Evolutionary conservation across 2,329 filamentous ascomycete species (phyloP).

Genomic region (Teratosphaeria destructans): DNA sequence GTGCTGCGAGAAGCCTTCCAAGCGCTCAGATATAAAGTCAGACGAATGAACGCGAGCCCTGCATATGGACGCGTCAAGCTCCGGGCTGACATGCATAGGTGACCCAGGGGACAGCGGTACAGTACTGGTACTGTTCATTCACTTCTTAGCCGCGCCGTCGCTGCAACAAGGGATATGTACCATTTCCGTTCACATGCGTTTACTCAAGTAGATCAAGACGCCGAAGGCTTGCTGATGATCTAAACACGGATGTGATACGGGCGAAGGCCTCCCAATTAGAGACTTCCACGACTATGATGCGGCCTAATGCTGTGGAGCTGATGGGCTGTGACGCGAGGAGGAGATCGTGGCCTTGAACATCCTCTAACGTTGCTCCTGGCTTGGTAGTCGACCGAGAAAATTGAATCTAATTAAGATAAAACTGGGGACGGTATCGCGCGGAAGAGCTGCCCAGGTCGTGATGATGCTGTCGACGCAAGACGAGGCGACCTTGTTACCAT

Average conservation of each 20-base stretch:
- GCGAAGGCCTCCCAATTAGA: neutral
- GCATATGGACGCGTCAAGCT: constrained; percentile 1
- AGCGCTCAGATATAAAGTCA: neutral
- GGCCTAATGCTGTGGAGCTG: neutral
- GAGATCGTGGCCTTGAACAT: too few relatives aligned
- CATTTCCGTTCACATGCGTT: neutral
- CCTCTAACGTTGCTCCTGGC: neutral
- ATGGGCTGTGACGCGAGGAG: neutral
- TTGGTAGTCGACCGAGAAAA: too few relatives aligned
- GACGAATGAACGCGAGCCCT: neutral
- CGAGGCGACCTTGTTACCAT: neutral
- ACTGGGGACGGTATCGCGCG: too few relatives aligned
- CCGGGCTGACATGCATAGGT: neutral
- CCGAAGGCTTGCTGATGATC: neutral
- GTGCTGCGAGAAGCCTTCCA: neutral
- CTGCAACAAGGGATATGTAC: neutral
- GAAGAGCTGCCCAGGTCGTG: neutral
- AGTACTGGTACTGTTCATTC: neutral
- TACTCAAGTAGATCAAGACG: neutral
- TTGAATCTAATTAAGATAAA: too few relatives aligned
- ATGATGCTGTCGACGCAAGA: neutral
- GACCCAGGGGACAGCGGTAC: neutral
- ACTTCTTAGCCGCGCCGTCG: neutral
- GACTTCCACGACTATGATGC: neutral
- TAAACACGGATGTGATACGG: neutral